phyloP scores from a whole-genome alignment of 2,329 filamentous ascomycete species.

The Colletotrichum kahawae region DNA sequence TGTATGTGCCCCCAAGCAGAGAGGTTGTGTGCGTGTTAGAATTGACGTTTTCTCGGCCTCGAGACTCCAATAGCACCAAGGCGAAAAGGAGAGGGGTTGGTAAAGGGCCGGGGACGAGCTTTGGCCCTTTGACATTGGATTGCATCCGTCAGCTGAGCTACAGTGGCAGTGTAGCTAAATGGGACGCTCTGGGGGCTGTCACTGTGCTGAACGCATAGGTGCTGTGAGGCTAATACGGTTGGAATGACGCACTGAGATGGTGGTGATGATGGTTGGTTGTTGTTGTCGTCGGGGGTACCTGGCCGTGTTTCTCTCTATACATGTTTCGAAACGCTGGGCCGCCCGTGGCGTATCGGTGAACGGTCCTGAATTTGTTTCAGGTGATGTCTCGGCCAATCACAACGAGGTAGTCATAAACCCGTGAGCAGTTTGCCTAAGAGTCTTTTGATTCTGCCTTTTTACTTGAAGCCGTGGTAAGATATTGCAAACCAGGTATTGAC shows the following conservation, averaged over 20 bases:
- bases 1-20: no score
- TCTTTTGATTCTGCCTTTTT: neutral
- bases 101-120: neutral
- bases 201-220: neutral
- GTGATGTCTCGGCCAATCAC: constrained; percentile 11
- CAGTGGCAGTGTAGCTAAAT: neutral
- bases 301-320: neutral
- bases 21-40: no score
- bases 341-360: constrained; percentile 19
- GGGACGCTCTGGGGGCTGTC: neutral
- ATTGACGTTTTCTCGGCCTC: no score
- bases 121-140: neutral
- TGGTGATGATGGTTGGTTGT: neutral
- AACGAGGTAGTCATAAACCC: neutral
- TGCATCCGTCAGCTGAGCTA: neutral
- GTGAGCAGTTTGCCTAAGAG: neutral
- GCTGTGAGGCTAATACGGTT: no score
- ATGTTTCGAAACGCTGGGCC: constrained; percentile 21
- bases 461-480: neutral
- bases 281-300: neutral
- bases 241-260: no score
- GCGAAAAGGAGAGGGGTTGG: no score
- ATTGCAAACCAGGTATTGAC: no score
- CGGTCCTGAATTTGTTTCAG: constrained; percentile 26
- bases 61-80: no score